phyloP scores from a whole-genome alignment of 768 basidiomycete species.

The Phylloporus sp. region DNA sequence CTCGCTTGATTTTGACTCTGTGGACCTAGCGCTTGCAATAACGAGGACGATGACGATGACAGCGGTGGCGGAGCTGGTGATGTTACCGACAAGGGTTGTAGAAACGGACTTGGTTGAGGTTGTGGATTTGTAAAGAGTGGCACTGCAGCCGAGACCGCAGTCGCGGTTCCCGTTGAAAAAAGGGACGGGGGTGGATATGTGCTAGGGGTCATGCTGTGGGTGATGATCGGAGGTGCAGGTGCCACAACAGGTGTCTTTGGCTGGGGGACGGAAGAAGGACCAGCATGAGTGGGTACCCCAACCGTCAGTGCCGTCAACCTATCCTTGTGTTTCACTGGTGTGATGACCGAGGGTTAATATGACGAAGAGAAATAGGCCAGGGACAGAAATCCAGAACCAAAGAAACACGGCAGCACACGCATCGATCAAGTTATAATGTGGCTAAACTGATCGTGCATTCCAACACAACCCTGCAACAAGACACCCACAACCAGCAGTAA shows the following conservation, averaged over 20 bases:
- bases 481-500: not conserved
- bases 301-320: slow-evolving; percentile 5
- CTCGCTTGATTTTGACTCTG: slow-evolving; percentile 11
- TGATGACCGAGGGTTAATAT: slow-evolving; percentile 6
- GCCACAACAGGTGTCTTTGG: slow-evolving; percentile 20
- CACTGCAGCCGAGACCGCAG: slow-evolving; percentile 9
- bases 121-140: slow-evolving; percentile 20
- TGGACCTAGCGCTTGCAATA: slow-evolving; percentile 24
- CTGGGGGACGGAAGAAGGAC: slow-evolving; percentile 5
- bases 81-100: slow-evolving; percentile 16
- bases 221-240: slow-evolving; percentile 9
- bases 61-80: slow-evolving; percentile 16
- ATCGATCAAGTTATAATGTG: not conserved
- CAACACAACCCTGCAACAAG: not conserved
- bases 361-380: not conserved
- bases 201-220: slow-evolving; percentile 30
- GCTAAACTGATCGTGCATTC: not conserved
- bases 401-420: not conserved
- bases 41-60: slow-evolving; percentile 20
- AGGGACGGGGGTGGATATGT: slow-evolving; percentile 30
- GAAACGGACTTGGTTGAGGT: slow-evolving; percentile 29
- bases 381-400: not conserved
- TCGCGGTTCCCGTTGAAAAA: slow-evolving; percentile 17
- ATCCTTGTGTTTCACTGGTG: slow-evolving; percentile 25
- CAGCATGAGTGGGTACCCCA: slow-evolving; percentile 10